phyloP scores from a whole-genome alignment of 306 rosid genomes.

The Dalbergia cochinchinensis region DNA sequence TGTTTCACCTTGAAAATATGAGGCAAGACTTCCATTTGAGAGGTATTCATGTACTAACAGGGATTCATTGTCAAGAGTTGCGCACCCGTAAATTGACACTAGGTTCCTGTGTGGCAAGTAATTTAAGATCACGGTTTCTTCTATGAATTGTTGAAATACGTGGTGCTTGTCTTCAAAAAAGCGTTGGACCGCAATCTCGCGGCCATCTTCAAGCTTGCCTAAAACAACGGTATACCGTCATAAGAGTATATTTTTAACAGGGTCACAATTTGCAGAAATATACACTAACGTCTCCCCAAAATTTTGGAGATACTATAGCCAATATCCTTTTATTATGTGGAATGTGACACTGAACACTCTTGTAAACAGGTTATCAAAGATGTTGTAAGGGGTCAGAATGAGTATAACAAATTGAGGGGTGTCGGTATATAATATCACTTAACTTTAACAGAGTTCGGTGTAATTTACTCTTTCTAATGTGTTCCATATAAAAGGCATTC shows the following conservation, averaged over 20 bases:
- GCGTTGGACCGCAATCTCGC: constrained; percentile 25
- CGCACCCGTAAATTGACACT: constrained; percentile 31
- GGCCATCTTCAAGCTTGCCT: constrained; percentile 43
- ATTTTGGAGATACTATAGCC: no score
- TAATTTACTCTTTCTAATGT: background rate
- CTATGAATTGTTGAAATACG: constrained; percentile 16
- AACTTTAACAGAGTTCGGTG: no score
- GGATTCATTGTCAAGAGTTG: background rate
- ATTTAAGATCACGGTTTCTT: constrained; percentile 4
- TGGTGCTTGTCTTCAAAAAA: background rate
- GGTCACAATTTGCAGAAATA: no score
- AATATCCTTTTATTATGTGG: no score
- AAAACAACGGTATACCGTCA: background rate
- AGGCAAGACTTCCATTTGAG: constrained; percentile 36
- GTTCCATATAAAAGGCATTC: background rate
- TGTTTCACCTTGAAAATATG: background rate
- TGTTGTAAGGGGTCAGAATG: no score
- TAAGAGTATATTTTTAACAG: background rate
- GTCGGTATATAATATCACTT: background rate
- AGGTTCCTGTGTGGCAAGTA: constrained; percentile 37
- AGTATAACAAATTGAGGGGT: no score
- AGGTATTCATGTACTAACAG: constrained; percentile 39
- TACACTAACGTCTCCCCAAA: no score
- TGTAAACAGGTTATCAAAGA: no score
- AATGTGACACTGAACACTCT: no score